These are phyloP conservation scores for Myxozyma udenii DNA, from an alignment of 805 yeast genomes.

Conservation along the genomic window DNA sequence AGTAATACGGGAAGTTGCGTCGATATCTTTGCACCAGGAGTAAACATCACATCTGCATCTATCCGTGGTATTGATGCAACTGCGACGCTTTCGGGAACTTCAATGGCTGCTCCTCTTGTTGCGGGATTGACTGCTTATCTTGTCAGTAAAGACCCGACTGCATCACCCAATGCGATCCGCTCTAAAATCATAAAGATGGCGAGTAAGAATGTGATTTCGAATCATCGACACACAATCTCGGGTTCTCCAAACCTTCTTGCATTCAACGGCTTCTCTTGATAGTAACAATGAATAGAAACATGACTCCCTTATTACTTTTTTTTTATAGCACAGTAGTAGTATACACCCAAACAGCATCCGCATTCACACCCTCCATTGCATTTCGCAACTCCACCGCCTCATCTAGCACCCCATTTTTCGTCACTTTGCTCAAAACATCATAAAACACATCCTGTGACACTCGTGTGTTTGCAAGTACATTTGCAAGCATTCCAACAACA, in stretches of 20 bases:
- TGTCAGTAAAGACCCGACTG: conserved; percentile 4
- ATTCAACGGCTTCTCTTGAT: conserved; percentile 10
- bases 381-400: conserved; percentile 11
- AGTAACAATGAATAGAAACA: background rate
- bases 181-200: conserved; percentile 11
- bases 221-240: background rate
- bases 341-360: conserved; percentile 24
- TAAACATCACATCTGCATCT: conserved; percentile 65
- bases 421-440: conserved; percentile 7
- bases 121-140: conserved; percentile 81
- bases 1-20: conserved; percentile 27
- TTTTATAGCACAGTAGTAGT: background rate
- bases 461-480: conserved; percentile 13
- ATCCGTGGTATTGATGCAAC: conserved; percentile 29
- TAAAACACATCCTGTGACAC: conserved; percentile 12
- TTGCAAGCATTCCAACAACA: conserved; percentile 6
- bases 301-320: background rate
- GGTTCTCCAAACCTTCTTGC: conserved; percentile 18
- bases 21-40: conserved; percentile 47
- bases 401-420: conserved; percentile 4
- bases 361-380: conserved; percentile 5
- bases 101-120: conserved; percentile 97
- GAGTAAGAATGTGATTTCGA: conserved; percentile 3
- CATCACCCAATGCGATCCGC: conserved; percentile 30
- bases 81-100: conserved; percentile 57